These are phyloP conservation scores for Ettlia oleoabundans DNA, from an alignment of 139 green algal species.

Conservation along the genomic window DNA sequence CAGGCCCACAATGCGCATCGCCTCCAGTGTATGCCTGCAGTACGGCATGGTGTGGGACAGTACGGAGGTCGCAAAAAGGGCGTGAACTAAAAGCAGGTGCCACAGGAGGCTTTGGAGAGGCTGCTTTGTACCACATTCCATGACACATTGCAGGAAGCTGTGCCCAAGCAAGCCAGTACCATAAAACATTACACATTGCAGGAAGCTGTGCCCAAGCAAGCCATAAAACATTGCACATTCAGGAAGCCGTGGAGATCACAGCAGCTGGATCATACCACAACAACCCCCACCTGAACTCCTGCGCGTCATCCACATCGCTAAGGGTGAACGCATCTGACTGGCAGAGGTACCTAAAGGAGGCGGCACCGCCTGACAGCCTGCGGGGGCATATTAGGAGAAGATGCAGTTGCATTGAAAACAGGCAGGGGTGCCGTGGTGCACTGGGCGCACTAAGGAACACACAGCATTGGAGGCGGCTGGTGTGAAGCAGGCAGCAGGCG, in stretches of 20 bases:
- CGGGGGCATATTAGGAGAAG: neutral
- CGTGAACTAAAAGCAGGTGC: neutral
- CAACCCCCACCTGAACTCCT: constrained; percentile 57
- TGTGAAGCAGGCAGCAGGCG: too few species aligned
- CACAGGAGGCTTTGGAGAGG: neutral
- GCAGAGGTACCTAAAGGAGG: constrained; percentile 70
- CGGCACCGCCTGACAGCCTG: constrained; percentile 49
- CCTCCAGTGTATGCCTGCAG: constrained; percentile 60
- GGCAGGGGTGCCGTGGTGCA: too few species aligned
- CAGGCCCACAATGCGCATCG: constrained; percentile 84
- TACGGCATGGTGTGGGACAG: neutral
- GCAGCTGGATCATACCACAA: neutral
- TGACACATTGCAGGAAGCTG: too few species aligned
- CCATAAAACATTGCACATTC: neutral
- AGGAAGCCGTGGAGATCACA: neutral
- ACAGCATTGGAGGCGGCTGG: too few species aligned
- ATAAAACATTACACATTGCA: too few species aligned
- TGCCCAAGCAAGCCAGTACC: neutral
- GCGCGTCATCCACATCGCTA: constrained; percentile 81
- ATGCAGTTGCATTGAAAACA: neutral
- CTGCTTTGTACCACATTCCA: too few species aligned
- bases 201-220: neutral
- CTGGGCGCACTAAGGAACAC: too few species aligned
- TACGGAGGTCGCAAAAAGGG: neutral
- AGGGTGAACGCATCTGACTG: constrained; percentile 56